Conservation (phyloP, 1,284 basidiomycete genomes). For the Leccinum griseonigrum region DNA sequence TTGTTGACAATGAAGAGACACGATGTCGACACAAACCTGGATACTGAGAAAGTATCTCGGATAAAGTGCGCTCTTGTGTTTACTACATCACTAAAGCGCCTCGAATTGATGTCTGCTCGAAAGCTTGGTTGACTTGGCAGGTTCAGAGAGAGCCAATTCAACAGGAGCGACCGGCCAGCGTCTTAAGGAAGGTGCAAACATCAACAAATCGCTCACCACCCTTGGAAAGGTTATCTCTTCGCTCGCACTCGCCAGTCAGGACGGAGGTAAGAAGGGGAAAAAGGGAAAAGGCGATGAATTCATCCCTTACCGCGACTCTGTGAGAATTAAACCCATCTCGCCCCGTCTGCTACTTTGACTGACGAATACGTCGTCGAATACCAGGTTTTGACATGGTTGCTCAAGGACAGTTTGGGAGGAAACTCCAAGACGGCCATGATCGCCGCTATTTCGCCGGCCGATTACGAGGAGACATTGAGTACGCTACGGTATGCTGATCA, state of each 20-base stretch:
- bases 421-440: conserved; percentile 98
- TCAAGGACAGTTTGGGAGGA: conserved; percentile 96
- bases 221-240: conserved; percentile 96
- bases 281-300: conserved; percentile 87
- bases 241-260: conserved; percentile 76
- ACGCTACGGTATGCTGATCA: conserved; percentile 96
- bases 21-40: conserved; percentile 79
- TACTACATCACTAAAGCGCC: not conserved
- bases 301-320: conserved; percentile 92
- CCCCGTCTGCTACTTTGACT: not conserved
- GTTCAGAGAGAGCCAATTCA: conserved; percentile 94
- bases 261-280: conserved; percentile 71
- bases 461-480: conserved; percentile 97
- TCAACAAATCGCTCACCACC: conserved; percentile 97
- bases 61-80: conserved; percentile 63
- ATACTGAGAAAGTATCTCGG: conserved; percentile 94
- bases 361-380: conserved; percentile 6
- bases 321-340: conserved; percentile 36
- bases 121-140: conserved; percentile 93
- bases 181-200: conserved; percentile 95
- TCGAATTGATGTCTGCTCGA: conserved; percentile 12
- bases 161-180: conserved; percentile 95
- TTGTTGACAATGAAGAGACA: conserved; percentile 89
- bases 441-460: conserved; percentile 95
- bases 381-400: conserved; percentile 92